Evolutionary conservation across 768 basidiomycete genomes (phyloP).

Genomic region (Lactarius tabidus): DNA sequence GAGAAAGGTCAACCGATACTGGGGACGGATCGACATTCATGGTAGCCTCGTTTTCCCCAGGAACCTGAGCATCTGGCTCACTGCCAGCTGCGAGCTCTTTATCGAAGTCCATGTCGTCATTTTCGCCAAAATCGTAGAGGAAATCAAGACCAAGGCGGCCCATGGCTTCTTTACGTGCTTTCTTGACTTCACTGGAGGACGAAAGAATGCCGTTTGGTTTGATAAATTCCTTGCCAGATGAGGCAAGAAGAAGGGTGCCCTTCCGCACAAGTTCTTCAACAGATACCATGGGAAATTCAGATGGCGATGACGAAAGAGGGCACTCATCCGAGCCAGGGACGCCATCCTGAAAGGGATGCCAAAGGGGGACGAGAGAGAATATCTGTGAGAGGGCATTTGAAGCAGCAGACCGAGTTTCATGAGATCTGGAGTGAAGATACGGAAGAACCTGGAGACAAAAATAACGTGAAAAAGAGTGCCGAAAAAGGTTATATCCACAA

Average conservation of each 20-base stretch:
- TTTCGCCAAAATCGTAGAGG: slow-evolving; percentile 61
- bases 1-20: slow-evolving; percentile 44
- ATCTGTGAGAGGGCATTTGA: slow-evolving; percentile 87
- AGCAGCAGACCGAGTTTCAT: slow-evolving; percentile 87
- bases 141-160: slow-evolving; percentile 84
- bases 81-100: slow-evolving; percentile 65
- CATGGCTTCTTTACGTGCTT: slow-evolving; percentile 86
- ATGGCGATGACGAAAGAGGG: slow-evolving; percentile 34
- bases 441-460: slow-evolving; percentile 67
- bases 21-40: slow-evolving; percentile 37
- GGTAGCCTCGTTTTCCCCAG: slow-evolving; percentile 31
- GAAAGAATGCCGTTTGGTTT: slow-evolving; percentile 70
- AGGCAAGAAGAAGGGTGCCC: slow-evolving; percentile 77
- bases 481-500: slow-evolving; percentile 29
- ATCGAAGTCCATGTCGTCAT: slow-evolving; percentile 83
- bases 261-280: slow-evolving; percentile 73
- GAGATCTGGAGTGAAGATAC: slow-evolving; percentile 85
- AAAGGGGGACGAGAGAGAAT: slow-evolving; percentile 76
- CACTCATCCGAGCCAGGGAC: slow-evolving; percentile 29
- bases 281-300: slow-evolving; percentile 72
- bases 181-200: slow-evolving; percentile 75
- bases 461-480: neutral
- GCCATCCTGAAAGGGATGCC: slow-evolving; percentile 50
- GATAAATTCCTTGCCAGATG: slow-evolving; percentile 88
- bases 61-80: slow-evolving; percentile 40